These are phyloP conservation scores for Nicotiana obtusifolia DNA, from an alignment of 257 asterid species.

Conservation along the genomic window DNA sequence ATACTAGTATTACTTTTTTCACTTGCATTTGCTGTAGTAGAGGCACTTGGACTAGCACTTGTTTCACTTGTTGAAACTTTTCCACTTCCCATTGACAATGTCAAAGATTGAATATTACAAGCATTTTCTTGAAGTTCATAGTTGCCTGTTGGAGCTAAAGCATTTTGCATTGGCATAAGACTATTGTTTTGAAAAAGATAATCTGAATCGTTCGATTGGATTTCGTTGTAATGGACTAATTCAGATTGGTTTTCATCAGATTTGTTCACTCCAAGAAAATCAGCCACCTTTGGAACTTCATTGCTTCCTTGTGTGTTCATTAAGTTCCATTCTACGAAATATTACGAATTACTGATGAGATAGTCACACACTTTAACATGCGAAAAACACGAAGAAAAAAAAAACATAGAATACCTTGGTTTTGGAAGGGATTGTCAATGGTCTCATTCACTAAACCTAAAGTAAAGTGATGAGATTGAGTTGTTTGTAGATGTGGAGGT, in stretches of 20 bases:
- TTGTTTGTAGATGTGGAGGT: conserved; percentile 42
- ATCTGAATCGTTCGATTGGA: conserved; percentile 41
- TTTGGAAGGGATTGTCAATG: conserved; percentile 52
- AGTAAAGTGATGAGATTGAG: conserved; percentile 56
- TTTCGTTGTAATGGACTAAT: conserved; percentile 43
- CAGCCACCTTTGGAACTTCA: conserved; percentile 69
- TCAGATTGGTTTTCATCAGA: conserved; percentile 31
- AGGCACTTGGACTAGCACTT: conserved; percentile 14
- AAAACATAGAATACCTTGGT: conserved; percentile 35
- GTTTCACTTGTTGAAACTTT: conserved; percentile 48
- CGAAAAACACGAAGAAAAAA: background rate
- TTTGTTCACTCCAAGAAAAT: conserved; percentile 63
- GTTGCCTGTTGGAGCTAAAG: conserved; percentile 19
- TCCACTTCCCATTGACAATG: conserved; percentile 76
- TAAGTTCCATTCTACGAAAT: conserved; percentile 52
- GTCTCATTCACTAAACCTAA: conserved; percentile 61
- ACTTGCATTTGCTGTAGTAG: conserved; percentile 18
- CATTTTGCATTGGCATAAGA: conserved; percentile 33
- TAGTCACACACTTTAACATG: background rate
- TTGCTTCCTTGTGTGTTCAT: conserved; percentile 40
- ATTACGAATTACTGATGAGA: background rate
- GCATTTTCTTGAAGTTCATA: conserved; percentile 48
- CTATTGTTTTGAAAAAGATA: conserved; percentile 45
- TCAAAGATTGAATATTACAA: conserved; percentile 58
- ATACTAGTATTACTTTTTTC: conserved; percentile 42